A percentile compares a stretch with the other conserved stretches of the same genome.
These are phyloP conservation scores for Backusella sp. DNA, from an alignment of 192 early-diverging fungal genomes.

Conservation along the genomic window DNA sequence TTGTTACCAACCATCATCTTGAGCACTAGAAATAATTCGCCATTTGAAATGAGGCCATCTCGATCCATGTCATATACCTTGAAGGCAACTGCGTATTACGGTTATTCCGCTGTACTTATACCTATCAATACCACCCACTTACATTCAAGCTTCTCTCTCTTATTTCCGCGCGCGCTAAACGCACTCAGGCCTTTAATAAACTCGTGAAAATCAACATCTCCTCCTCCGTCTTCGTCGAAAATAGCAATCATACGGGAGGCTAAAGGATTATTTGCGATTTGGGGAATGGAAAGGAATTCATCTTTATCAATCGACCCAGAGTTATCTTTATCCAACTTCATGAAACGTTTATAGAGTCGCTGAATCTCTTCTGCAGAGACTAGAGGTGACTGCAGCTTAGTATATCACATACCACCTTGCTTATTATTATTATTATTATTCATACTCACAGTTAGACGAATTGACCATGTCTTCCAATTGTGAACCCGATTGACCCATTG, in stretches of 20 bases:
- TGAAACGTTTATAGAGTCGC: conserved; percentile 97
- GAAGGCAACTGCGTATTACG: conserved; percentile 76
- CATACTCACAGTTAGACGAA: conserved; percentile 69
- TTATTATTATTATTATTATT: background rate
- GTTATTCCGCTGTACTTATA: background rate
- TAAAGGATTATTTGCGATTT: conserved; percentile 97
- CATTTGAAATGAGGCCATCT: conserved; percentile 98
- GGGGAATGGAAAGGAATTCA: conserved; percentile 95
- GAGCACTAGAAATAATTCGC: conserved; percentile 96
- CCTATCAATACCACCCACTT: conserved; percentile 31
- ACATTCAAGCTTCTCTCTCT: conserved; percentile 94
- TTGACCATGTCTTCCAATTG: conserved; percentile 80
- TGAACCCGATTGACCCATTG: conserved; percentile 65
- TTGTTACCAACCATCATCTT: conserved; percentile 99
- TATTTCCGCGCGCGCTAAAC: conserved; percentile 93
- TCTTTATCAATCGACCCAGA: conserved; percentile 97
- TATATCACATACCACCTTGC: background rate
- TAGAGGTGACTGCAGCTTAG: conserved; percentile 18
- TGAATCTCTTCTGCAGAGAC: conserved; percentile 94
- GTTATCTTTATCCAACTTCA: conserved; percentile 96
- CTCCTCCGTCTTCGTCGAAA: conserved; percentile 97
- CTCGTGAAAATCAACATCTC: conserved; percentile 99
- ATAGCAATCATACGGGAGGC: conserved; percentile 94
- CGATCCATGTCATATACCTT: conserved; percentile 99
- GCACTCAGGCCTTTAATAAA: conserved; percentile 94